phyloP scores from a whole-genome alignment of 2,329 filamentous ascomycete genomes.

The Huntiella abstrusa region DNA sequence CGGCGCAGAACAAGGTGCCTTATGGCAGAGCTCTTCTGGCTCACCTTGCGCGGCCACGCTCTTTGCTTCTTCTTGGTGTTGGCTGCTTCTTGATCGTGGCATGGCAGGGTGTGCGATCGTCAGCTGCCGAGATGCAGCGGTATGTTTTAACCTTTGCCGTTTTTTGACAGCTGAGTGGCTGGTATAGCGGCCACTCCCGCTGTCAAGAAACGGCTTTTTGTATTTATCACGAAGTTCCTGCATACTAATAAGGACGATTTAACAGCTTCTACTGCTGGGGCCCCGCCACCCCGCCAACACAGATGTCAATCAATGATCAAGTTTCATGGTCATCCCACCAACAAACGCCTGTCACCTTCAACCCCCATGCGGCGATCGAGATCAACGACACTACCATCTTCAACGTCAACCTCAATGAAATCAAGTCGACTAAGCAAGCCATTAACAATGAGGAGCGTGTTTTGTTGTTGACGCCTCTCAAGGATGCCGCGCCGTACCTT shows the following conservation, averaged over 20 bases:
- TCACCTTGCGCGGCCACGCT: conserved; percentile 57
- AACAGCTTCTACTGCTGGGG: conserved; percentile 92
- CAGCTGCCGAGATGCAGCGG: conserved; percentile 81
- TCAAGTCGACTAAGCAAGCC: conserved; percentile 65
- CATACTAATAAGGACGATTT: background rate
- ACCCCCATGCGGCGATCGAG: conserved; percentile 75
- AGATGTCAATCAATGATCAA: conserved; percentile 84
- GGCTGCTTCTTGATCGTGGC: conserved; percentile 56
- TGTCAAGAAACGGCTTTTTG: background rate
- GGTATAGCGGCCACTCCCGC: no score
- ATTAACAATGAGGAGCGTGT: conserved; percentile 67
- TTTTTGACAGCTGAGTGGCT: conserved; percentile 12
- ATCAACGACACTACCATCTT: conserved; percentile 66
- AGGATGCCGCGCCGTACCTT: conserved; percentile 69
- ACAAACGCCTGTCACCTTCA: conserved; percentile 87
- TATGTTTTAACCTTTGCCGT: conserved; percentile 24
- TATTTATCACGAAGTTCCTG: conserved; percentile 4
- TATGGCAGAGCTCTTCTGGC: conserved; percentile 53
- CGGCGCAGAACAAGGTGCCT: conserved; percentile 60
- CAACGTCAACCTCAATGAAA: conserved; percentile 65
- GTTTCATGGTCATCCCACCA: conserved; percentile 75
- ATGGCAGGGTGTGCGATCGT: conserved; percentile 71
- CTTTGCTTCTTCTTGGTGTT: conserved; percentile 55
- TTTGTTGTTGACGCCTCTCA: conserved; percentile 79
- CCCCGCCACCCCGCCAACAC: conserved; percentile 83